Evolutionary conservation across 441 rosid species (phyloP), one percentile per base, ranked within the genome.

Genomic region (Pelargonium myrrhifolium): DNA sequence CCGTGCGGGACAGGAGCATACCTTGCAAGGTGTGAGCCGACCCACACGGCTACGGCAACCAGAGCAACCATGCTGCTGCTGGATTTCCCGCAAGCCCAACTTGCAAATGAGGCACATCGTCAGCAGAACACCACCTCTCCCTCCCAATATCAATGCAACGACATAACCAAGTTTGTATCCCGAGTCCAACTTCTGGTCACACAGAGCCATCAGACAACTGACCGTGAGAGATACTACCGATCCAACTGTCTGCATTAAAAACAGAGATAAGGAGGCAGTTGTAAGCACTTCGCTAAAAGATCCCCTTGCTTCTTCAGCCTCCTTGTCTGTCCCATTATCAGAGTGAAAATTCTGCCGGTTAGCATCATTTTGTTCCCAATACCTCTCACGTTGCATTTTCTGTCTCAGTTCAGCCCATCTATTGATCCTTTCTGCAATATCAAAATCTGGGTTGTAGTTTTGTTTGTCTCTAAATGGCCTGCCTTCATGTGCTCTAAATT

Each of bases 71-170:
- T 28, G 17, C 90, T 82, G 80, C 97, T 89, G 81, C 95, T 93
- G 69, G 82, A 85, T 85, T 93, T 93, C 6, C 96, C 98, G 9
- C 89, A 89, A 6, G 81, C 85, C 97, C 97, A 90, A 62, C 96
- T 90, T 28, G 96, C 89, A 42, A 90, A 83, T 6, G 82, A 80
- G 81, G 78, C 90, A 87, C 49, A 92, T 65, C 18, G 86, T 80
- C 47, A 85, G 89, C 70, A 89, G 65, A 71, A 89, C 70, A 14
- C 96, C 96, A 0, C 89, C 85, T 72, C 85, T 86, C n/a, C 97
- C 96, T 0, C 93, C 98, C 61, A 90, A 71, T 67, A 89, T 49
- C 93, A 89, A 89, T 11, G 96, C 97, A 28, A 89, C 76, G 70
- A 82, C 55, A 62, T 87, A 87, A 17, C 97, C 98, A 2, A 82